phyloP scores from a whole-genome alignment of 495 filamentous ascomycete species.

The Daldinia vernicosa region DNA sequence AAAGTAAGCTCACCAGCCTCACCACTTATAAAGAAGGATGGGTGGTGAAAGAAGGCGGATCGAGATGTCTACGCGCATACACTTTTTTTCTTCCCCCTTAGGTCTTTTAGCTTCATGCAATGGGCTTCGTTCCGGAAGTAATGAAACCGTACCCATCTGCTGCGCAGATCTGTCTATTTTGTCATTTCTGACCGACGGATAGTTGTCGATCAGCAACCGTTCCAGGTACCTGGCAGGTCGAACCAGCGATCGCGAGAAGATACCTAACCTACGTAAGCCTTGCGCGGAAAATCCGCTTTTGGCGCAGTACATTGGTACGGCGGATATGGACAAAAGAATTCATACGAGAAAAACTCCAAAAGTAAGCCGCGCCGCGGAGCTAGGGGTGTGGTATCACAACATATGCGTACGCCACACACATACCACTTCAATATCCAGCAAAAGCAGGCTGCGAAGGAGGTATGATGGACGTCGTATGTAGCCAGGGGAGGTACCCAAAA shows the following conservation, averaged over 20 bases:
- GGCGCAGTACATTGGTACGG: slow-evolving; percentile 8
- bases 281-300: slow-evolving; percentile 31
- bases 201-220: slow-evolving; percentile 26
- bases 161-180: neutral
- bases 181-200: slow-evolving; percentile 5
- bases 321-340: neutral
- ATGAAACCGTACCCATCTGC: slow-evolving; percentile 31
- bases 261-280: slow-evolving; percentile 13
- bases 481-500: neutral
- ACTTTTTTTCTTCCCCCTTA: neutral
- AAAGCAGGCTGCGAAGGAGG: slow-evolving; percentile 1
- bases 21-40: neutral
- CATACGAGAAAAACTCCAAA: slow-evolving; percentile 2
- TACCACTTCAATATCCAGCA: neutral
- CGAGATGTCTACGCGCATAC: neutral
- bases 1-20: slow-evolving; percentile 17
- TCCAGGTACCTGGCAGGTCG: slow-evolving; percentile 26
- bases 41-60: neutral
- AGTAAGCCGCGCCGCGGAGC: slow-evolving; percentile 4
- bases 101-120: neutral
- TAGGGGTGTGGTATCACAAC: slow-evolving; percentile 5
- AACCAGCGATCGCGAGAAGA: slow-evolving; percentile 11
- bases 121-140: slow-evolving; percentile 2
- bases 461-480: neutral
- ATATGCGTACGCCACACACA: slow-evolving; percentile 6